phyloP scores from a whole-genome alignment of 345 rosid genomes.

The Gossypium turneri region DNA sequence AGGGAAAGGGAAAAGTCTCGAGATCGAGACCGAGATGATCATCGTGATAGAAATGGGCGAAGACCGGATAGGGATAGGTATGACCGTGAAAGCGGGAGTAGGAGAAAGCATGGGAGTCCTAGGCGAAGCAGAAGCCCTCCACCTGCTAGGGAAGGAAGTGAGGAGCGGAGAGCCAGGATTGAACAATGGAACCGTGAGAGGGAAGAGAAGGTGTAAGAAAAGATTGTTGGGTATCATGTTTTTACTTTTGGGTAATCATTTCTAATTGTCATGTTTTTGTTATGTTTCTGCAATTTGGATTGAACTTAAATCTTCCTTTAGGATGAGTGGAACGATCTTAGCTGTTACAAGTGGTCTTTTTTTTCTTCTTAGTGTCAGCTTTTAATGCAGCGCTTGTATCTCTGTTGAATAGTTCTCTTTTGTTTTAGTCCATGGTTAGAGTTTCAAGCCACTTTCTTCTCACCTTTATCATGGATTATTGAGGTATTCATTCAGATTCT shows the following conservation, averaged over 20 bases:
- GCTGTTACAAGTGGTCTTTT: neutral
- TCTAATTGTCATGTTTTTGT: neutral
- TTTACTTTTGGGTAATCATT: neutral
- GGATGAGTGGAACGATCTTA: neutral
- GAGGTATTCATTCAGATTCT: neutral
- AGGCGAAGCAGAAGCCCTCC: conserved; percentile 68
- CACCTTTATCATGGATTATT: neutral
- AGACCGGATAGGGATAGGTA: conserved; percentile 35
- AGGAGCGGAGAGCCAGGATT: conserved; percentile 76
- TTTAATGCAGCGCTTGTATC: conserved; percentile 1
- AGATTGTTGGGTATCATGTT: neutral
- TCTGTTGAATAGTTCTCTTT: neutral
- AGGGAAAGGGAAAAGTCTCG: conserved; percentile 28
- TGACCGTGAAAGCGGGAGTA: conserved; percentile 36
- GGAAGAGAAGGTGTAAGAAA: conserved; percentile 34
- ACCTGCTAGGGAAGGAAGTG: conserved; percentile 10
- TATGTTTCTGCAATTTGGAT: neutral
- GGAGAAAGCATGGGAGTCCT: conserved; percentile 53
- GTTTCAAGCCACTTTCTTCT: neutral
- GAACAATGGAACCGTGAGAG: conserved; percentile 90
- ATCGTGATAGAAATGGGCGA: conserved; percentile 31
- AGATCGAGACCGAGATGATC: conserved; percentile 33
- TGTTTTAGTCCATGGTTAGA: neutral
- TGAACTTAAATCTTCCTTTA: conserved; percentile 7
- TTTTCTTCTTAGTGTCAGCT: neutral